Base-by-base conservation (phyloP, 176 grass and related monocot genomes). In the Alloteropsis semialata region DNA sequence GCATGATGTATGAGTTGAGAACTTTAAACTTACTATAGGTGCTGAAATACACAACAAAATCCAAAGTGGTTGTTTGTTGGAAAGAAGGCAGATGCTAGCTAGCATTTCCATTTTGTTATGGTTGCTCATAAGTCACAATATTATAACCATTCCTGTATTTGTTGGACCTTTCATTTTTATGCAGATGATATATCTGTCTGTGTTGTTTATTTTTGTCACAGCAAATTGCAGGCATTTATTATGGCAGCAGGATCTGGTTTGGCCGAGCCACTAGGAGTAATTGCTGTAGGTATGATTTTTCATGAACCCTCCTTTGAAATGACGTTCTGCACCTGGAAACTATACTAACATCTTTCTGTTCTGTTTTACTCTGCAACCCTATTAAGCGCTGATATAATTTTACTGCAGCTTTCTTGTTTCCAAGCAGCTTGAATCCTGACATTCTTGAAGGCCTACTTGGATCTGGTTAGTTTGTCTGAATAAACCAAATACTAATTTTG, bases 391-490 rank as follows among this genome's bases (percentile, higher is more conserved):
- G 36, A 77, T 69, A 28, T 9, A 0, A 49, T 72, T 82, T 32
- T 78, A 57, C 57, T 88, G 73, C 89, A 98, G 96, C 92, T 82
- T 93, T 80, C 41, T 82, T 98, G 73, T 98, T 98, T 63, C 96
- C 85, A 50, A 95, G 87, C 69, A 91, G 85, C 78, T 82, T 98
- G 84, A 88, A 88, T 93, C 91, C 89, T 78, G 92, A 93, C 82
- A 90, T 98, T 84, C 91, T 98, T 80, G 96, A 98, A 90, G 96
- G 96, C 62, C 85, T 98, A 85, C 92, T 98, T 76, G 92, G 75
- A 91, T 87, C 96, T 93, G 96, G 96, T 98, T 69, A 56, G 66
- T 86, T 80, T 38, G 15, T 54, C 5, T 69, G 13, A 72, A 81
- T 76, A 44, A 75, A 71, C 28, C 27, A 5, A 45, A 77, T 55